A percentile compares a stretch with the other conserved stretches of the same genome.
Conservation (phyloP, 2,329 filamentous ascomycete genomes). For the Talaromyces piceae region DNA sequence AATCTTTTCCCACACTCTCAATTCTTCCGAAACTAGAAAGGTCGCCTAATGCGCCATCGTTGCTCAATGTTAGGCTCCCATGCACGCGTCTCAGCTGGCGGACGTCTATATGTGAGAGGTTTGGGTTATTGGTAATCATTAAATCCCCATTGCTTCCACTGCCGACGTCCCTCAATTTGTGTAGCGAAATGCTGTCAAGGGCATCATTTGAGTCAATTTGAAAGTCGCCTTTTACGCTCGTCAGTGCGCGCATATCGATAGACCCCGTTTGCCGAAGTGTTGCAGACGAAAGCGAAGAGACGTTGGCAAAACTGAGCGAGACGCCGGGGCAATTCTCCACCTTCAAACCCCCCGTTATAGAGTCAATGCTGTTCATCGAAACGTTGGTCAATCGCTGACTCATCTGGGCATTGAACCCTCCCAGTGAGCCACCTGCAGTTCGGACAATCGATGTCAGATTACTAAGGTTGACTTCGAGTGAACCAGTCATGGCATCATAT, state of each 20-base stretch:
- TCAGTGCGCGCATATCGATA: background rate
- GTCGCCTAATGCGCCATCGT: background rate
- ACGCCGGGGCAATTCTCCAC: background rate
- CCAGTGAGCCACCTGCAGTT: background rate
- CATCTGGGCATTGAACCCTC: background rate
- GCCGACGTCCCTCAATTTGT: background rate
- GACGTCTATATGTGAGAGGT: background rate
- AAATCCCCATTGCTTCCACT: background rate
- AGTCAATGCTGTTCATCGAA: background rate
- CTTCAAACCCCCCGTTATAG: background rate
- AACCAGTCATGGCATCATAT: background rate
- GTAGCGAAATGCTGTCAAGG: background rate
- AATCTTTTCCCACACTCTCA: background rate
- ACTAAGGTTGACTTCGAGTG: background rate
- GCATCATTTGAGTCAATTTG: background rate
- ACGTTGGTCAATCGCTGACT: background rate
- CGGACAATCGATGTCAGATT: background rate
- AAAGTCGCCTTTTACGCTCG: background rate
- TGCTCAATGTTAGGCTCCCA: background rate
- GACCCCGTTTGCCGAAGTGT: background rate
- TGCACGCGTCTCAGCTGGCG: background rate
- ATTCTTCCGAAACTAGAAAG: background rate
- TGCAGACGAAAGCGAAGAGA: background rate
- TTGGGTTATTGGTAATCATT: background rate
- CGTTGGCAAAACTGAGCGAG: background rate